Conservation (phyloP, 768 basidiomycete species). For the Lentinula raphanica region DNA sequence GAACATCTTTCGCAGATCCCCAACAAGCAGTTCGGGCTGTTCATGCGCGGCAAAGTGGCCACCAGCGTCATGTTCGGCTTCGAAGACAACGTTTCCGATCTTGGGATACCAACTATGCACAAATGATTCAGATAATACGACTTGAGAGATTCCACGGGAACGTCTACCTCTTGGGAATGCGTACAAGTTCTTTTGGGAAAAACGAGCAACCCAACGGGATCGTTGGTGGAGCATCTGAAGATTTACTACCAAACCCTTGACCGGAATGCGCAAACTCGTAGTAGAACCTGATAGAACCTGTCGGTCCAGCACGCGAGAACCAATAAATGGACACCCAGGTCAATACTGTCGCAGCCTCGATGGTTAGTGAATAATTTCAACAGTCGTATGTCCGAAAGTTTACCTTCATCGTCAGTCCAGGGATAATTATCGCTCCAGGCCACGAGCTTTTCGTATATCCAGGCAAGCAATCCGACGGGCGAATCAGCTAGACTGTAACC, state of each 20-base stretch:
- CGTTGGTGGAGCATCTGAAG: neutral
- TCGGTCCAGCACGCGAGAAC: conserved; percentile 24
- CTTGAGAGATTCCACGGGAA: neutral
- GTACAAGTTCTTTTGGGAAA: conserved; percentile 1
- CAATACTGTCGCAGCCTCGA: conserved; percentile 11
- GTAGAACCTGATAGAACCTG: conserved; percentile 14
- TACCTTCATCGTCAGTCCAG: conserved; percentile 42
- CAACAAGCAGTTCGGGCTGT: conserved; percentile 17
- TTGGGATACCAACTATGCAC: neutral
- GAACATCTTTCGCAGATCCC: conserved; percentile 34
- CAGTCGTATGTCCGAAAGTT: neutral
- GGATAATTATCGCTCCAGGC: conserved; percentile 34
- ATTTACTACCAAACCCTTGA: neutral
- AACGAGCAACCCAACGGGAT: neutral
- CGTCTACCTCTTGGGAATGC: neutral
- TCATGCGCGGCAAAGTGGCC: conserved; percentile 10
- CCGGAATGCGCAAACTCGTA: conserved; percentile 11
- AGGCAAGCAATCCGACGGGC: conserved; percentile 34
- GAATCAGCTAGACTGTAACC: conserved; percentile 39
- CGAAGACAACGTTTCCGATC: conserved; percentile 3
- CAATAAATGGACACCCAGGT: conserved; percentile 26
- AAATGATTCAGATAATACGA: neutral
- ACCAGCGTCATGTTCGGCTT: neutral
- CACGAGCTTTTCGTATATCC: conserved; percentile 31
- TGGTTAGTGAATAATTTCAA: too few species aligned